A percentile compares a stretch with the other conserved stretches of the same genome.
Conservation (phyloP, 345 rosid genomes). For the Populus tremula region DNA sequence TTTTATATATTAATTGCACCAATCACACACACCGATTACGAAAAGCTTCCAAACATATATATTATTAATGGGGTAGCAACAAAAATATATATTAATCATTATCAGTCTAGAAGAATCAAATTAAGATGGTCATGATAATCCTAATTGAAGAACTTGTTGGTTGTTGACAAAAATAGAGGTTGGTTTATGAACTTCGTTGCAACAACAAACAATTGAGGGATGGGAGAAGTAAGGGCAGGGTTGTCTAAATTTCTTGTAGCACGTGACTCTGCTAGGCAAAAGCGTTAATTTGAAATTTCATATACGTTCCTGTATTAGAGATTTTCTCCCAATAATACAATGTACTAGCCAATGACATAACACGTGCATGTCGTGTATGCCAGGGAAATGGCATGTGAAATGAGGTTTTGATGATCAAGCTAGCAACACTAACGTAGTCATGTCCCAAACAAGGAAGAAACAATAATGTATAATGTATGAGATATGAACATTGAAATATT, state of each 20-base stretch:
- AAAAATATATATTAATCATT: neutral
- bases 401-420: slow-evolving; percentile 18
- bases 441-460: slow-evolving; percentile 35
- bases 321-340: slow-evolving; percentile 3
- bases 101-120: slow-evolving; percentile 13
- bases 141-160: slow-evolving; percentile 22
- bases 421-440: slow-evolving; percentile 37
- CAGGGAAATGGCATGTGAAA: slow-evolving; percentile 47
- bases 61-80: neutral
- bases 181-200: slow-evolving; percentile 10
- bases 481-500: neutral
- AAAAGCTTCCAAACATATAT: neutral
- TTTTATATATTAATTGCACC: neutral
- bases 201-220: neutral
- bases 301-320: slow-evolving; percentile 13
- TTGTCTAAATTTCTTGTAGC: slow-evolving; percentile 12
- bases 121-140: slow-evolving; percentile 6
- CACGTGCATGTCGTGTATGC: slow-evolving; percentile 56
- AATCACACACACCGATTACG: neutral
- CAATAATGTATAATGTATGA: neutral
- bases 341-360: slow-evolving; percentile 40
- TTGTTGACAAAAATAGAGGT: slow-evolving; percentile 23
- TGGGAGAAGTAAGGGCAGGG: neutral
- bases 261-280: slow-evolving; percentile 39
- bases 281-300: slow-evolving; percentile 13